Percentiles rank a stretch among this genome's conserved stretches.
phyloP scores from a whole-genome alignment of 1,284 basidiomycete species.

The Hymenochaete sp. region DNA sequence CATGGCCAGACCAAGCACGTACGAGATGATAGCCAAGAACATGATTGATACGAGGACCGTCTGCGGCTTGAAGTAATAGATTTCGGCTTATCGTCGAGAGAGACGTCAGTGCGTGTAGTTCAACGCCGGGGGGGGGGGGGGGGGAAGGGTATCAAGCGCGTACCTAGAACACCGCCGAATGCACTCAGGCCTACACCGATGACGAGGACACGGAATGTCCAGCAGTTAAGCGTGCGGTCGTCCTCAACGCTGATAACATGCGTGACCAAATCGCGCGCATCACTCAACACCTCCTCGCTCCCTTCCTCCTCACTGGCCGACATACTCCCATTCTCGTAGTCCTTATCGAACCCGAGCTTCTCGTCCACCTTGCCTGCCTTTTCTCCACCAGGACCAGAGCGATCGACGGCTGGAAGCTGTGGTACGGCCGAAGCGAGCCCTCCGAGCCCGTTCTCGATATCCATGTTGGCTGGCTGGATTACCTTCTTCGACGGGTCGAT shows the following conservation, averaged over 20 bases:
- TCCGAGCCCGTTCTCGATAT: too few relatives aligned
- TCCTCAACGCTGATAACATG: constrained; percentile 49
- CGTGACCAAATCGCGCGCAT: constrained; percentile 39
- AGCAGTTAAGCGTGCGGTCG: constrained; percentile 44
- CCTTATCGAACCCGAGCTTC: too few relatives aligned
- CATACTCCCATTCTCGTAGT: too few relatives aligned
- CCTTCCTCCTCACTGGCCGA: too few relatives aligned
- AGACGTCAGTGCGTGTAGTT: not conserved
- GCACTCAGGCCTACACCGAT: constrained; percentile 40
- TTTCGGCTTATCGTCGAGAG: not conserved
- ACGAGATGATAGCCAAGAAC: constrained; percentile 46
- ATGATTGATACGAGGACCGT: constrained; percentile 48
- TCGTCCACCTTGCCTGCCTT: too few relatives aligned
- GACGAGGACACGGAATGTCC: constrained; percentile 43
- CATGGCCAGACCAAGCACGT: constrained; percentile 33
- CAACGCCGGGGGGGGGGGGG: not conserved
- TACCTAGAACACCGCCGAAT: constrained; percentile 49
- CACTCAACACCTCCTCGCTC: too few relatives aligned
- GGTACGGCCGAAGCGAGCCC: too few relatives aligned
- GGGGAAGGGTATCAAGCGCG: constrained; percentile 40
- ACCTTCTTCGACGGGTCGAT: too few relatives aligned
- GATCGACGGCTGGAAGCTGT: too few relatives aligned
- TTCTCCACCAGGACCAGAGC: too few relatives aligned
- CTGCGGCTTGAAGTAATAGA: constrained; percentile 33
- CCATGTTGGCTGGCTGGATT: too few relatives aligned